Evolutionary conservation across 148 eudicot species (phyloP).

Genomic region (Dianthus caryophyllus): DNA sequence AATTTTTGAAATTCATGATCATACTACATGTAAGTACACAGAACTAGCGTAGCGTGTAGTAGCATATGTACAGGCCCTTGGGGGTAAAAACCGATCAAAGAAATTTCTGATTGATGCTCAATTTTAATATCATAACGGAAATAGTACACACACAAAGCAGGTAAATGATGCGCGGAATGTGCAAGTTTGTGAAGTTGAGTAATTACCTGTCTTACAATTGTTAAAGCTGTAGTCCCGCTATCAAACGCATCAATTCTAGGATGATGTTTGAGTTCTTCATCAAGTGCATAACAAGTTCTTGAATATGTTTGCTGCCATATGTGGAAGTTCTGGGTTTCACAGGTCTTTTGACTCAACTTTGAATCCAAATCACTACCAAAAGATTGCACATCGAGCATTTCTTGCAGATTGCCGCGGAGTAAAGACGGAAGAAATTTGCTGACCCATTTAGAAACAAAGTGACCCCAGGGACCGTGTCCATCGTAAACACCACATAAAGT

Average conservation of each 20-base stretch:
- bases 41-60: background rate
- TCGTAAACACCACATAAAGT: conserved; percentile 86
- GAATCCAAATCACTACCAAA: conserved; percentile 19
- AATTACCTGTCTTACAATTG: conserved; percentile 66
- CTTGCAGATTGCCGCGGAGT: conserved; percentile 71
- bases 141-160: too few species aligned
- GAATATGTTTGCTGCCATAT: conserved; percentile 65
- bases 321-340: conserved; percentile 20
- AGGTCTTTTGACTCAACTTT: conserved; percentile 14
- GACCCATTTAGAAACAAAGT: conserved; percentile 66
- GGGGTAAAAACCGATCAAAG: too few species aligned
- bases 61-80: too few species aligned
- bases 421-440: conserved; percentile 59
- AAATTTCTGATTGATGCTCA: too few species aligned
- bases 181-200: too few species aligned
- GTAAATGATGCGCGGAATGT: too few species aligned
- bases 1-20: background rate
- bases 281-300: conserved; percentile 60
- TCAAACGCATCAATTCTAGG: conserved; percentile 54
- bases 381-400: conserved; percentile 37
- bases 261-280: conserved; percentile 54
- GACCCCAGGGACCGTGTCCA: conserved; percentile 98
- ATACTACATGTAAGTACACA: background rate
- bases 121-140: too few species aligned
- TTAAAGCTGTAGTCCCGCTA: conserved; percentile 73